Base-by-base conservation (phyloP, 1,284 basidiomycete species). In the Afroboletus lepidellus region DNA sequence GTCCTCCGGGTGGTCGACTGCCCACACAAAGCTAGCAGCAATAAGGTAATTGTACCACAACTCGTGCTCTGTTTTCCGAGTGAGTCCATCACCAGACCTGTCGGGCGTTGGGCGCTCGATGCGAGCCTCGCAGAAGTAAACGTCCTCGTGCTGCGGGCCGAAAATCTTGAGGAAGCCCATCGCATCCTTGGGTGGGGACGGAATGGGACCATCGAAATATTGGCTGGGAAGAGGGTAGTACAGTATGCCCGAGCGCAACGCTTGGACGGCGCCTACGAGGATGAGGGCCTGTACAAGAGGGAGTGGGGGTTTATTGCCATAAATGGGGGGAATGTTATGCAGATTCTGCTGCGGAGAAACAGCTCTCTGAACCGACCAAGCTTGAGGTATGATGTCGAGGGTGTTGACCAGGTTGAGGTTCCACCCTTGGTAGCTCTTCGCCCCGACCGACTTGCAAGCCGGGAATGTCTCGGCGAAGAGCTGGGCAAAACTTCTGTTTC, bases 381-480 rank as follows among this genome's bases (percentile, higher is more conserved):
- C 49, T 18, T 58, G 55, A 21, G 60, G 55, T 1, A 55, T 42
- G 16, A 55, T 41, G 3, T 61, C 55, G 18, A 50, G 39, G 5
- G 44, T 43, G 33, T 61, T 63, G 37, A 63, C 50, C 3, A 62
- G 41, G 37, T 61, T 63, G n/a, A 32, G 25, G 34, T 63, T 61
- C 61, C 60, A 63, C 2, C 48, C 33, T 11, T 46, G n/a, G 37
- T 58, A 55, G 25, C 41, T 44, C 8, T 15, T 18, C 3, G 20
- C 36, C 29, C 25, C 29, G 1, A 23, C 21, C 16, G 24, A 16
- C 11, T 15, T 30, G 13, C 43, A 32, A 12, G 20, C 6, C 3
- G 44, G 55, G 23, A 55, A 48, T 1, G 48, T 62, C 13, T 8
- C 7, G 16, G 38, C 16, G n/a, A 62, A 62, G 41, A 62, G 50